Conservation (phyloP, 257 asterid genomes). For the Lycium ferocissimum region DNA sequence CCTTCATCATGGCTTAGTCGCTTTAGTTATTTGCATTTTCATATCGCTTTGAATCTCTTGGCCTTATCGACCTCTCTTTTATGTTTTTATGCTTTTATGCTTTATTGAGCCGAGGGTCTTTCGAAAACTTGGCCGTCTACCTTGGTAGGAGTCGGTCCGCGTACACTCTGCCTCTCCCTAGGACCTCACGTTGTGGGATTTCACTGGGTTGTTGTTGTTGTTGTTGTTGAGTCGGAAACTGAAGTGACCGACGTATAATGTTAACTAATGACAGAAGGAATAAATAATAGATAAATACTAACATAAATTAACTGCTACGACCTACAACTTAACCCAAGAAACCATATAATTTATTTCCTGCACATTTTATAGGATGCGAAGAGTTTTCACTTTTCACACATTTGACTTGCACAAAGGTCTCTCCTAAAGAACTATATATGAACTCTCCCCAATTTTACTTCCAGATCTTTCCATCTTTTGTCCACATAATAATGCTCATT, state of each 20-base stretch:
- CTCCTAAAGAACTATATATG: background rate
- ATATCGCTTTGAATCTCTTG: too few species aligned
- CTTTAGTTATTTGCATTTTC: too few species aligned
- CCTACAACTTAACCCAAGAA: background rate
- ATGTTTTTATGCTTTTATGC: too few species aligned
- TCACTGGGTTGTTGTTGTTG: too few species aligned
- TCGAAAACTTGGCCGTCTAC: too few species aligned
- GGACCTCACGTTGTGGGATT: too few species aligned
- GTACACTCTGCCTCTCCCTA: too few species aligned
- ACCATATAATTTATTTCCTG: background rate
- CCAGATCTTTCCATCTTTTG: background rate
- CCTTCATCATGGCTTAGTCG: too few species aligned
- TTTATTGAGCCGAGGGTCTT: too few species aligned
- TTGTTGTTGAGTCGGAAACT: background rate
- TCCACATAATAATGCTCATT: background rate
- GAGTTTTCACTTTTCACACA: background rate
- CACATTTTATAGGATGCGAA: background rate
- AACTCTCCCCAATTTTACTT: background rate
- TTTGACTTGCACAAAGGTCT: background rate
- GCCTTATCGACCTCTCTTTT: too few species aligned
- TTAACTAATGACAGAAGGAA: constrained; percentile 2
- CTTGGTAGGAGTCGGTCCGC: too few species aligned
- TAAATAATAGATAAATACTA: background rate
- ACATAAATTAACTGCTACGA: background rate
- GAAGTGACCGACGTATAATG: background rate